Evolutionary conservation across 1,284 basidiomycete genomes (phyloP).

Genomic region (Ganoderma leucocontextum): DNA sequence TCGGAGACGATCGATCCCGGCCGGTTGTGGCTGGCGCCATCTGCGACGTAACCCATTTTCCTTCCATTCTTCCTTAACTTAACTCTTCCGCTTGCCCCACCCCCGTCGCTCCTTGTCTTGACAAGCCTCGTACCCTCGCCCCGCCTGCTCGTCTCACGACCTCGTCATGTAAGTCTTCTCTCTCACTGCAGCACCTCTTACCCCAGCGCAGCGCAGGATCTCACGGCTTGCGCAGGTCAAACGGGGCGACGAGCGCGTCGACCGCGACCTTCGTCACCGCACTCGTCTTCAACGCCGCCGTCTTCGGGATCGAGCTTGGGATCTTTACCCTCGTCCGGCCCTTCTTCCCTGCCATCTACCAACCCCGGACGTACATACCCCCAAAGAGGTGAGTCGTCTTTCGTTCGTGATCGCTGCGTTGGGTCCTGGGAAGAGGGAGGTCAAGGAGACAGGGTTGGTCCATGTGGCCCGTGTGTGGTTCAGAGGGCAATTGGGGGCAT

Average conservation of each 20-base stretch:
- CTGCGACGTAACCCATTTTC: slow-evolving; percentile 27
- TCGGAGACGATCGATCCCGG: slow-evolving; percentile 28
- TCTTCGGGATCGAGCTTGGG: slow-evolving; percentile 71
- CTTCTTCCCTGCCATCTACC: slow-evolving; percentile 80
- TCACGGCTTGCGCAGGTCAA: slow-evolving; percentile 19
- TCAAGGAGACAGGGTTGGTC: not conserved
- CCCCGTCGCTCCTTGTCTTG: slow-evolving; percentile 21
- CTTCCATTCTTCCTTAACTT: slow-evolving; percentile 20
- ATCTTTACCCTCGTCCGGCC: slow-evolving; percentile 78
- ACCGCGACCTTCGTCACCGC: slow-evolving; percentile 77
- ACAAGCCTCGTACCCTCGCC: slow-evolving; percentile 14
- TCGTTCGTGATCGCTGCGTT: slow-evolving; percentile 9
- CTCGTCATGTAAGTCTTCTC: slow-evolving; percentile 26
- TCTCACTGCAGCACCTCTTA: not conserved
- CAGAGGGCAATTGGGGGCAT: not conserved
- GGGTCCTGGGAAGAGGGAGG: slow-evolving; percentile 1
- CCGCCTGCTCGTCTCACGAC: slow-evolving; percentile 5
- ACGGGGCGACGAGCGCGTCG: slow-evolving; percentile 41
- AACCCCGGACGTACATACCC: slow-evolving; percentile 76
- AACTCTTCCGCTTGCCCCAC: slow-evolving; percentile 20
- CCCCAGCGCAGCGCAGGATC: slow-evolving; percentile 5
- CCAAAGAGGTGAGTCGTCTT: slow-evolving; percentile 51
- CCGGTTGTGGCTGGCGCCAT: slow-evolving; percentile 29
- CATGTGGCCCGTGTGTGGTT: too few species aligned
- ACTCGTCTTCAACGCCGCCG: slow-evolving; percentile 74